These are phyloP conservation scores for Citrus australasica DNA, from an alignment of 345 rosid species.

Conservation along the genomic window DNA sequence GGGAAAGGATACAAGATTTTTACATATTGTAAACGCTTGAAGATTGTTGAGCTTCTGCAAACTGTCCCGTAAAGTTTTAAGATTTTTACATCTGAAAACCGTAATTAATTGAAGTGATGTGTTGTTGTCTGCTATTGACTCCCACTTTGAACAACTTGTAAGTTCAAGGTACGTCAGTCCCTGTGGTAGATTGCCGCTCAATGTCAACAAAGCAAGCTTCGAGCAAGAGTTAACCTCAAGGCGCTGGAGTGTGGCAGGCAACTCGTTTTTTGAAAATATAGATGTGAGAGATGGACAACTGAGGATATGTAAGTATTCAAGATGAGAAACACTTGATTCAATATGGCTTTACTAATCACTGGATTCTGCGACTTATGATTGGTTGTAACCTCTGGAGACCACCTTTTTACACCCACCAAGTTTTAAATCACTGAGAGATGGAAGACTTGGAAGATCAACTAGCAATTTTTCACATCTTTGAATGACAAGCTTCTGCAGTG, in stretches of 20 bases:
- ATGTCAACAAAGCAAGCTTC: not conserved
- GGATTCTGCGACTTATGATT: not conserved
- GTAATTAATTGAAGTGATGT: not conserved
- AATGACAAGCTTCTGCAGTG: conserved; percentile 8
- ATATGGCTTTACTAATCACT: not conserved
- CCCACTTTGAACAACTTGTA: not conserved
- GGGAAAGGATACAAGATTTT: conserved; percentile 7
- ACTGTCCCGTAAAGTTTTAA: not conserved
- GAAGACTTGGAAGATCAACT: conserved; percentile 4
- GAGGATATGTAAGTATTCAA: not conserved
- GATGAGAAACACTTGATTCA: not conserved
- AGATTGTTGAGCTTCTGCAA: not conserved
- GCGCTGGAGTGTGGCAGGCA: not conserved
- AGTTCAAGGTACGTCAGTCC: not conserved
- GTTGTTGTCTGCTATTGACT: not conserved
- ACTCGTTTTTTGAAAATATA: not conserved
- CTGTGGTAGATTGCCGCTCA: not conserved
- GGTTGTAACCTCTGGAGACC: not conserved
- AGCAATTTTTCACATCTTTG: not conserved
- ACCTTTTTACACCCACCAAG: not conserved
- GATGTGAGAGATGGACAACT: not conserved
- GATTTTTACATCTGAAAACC: not conserved
- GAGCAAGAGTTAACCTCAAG: not conserved
- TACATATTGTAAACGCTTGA: not conserved
- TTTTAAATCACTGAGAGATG: not conserved